These are phyloP conservation scores for Suillus subaureus DNA, from an alignment of 768 basidiomycete genomes.

Conservation along the genomic window DNA sequence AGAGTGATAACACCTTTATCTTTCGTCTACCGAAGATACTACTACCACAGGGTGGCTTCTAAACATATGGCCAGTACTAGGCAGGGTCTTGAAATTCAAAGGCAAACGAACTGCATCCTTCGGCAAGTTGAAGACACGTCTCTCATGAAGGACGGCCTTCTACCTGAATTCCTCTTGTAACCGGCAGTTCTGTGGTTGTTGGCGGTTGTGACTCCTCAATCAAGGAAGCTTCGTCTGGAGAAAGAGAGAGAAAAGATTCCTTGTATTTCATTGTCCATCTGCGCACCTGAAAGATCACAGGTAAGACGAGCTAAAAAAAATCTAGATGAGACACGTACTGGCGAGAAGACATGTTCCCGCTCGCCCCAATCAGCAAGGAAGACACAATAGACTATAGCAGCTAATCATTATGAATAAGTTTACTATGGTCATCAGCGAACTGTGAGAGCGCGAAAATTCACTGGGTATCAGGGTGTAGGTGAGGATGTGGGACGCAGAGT, in stretches of 20 bases:
- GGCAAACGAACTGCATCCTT: not conserved
- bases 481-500: constrained; percentile 50
- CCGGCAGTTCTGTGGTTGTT: not conserved
- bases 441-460: constrained; percentile 27
- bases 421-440: not conserved
- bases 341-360: constrained; percentile 70
- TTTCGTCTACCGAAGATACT: not conserved
- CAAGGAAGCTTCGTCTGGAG: constrained; percentile 51
- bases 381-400: constrained; percentile 53
- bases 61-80: not conserved
- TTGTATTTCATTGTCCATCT: constrained; percentile 56
- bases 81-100: not conserved
- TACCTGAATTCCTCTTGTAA: not conserved
- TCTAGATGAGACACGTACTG: constrained; percentile 44
- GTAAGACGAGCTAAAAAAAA: constrained; percentile 1
- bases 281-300: constrained; percentile 43
- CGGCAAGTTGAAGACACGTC: not conserved
- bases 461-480: constrained; percentile 60
- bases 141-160: constrained; percentile 2
- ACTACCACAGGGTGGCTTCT: not conserved
- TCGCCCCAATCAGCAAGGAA: constrained; percentile 72
- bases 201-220: constrained; percentile 11
- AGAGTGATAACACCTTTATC: not conserved
- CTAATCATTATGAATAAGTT: constrained; percentile 34
- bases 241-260: constrained; percentile 57